Base-by-base conservation (phyloP, 2,329 filamentous ascomycete genomes). In the Pochonia chlamydosporia region DNA sequence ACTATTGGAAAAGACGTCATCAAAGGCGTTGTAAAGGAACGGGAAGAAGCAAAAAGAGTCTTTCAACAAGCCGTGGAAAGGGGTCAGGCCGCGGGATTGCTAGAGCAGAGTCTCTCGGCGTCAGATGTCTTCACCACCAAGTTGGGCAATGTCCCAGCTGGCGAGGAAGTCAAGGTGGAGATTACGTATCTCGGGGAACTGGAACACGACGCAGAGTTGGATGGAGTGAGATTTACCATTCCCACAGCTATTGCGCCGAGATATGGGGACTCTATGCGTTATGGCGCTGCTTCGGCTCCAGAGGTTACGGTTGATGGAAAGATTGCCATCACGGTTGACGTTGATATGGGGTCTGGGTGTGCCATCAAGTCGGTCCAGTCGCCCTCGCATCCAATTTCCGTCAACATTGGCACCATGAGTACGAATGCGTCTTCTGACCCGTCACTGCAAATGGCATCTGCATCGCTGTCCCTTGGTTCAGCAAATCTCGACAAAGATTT, bases 131-230 rank as follows among this genome's bases (percentile, higher is more conserved):
- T 89, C 59, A 79, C 74, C 4, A 84, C 83, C 0, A 80, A 74
- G 1, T 66, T 90, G 1, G 85, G 84, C 9, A 88, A 87, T 52
- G 73, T 89, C 1, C 80, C 82, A 0, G 72, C 78, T 0, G 72
- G 71, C 0, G 74, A 76, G 14, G 73, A 69, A 28, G 66, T 87
- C 28, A 60, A n/a, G n/a, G 75, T 89, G 6, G 72, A 83, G 10
- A 78, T 89, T 47, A 78, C 71, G 0, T 88, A 86, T 51, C 71
- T 87, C 4, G 82, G 81, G 3, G 84, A 89, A 60, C 71, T 89
- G 46, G 87, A 87, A 65, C 82, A 88, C 54, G 84, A 89, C 57
- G 76, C 81, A 37, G 79, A 83, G 51, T 71, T 78, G 3, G 82
- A 89, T 56, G 83, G 83, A 5, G 69, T 85, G 23, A 76, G 84